Percentiles rank a stretch among this genome's conserved stretches.
Conservation (phyloP, 352 stramenopile species). For the Globisporangium takayamanum region DNA sequence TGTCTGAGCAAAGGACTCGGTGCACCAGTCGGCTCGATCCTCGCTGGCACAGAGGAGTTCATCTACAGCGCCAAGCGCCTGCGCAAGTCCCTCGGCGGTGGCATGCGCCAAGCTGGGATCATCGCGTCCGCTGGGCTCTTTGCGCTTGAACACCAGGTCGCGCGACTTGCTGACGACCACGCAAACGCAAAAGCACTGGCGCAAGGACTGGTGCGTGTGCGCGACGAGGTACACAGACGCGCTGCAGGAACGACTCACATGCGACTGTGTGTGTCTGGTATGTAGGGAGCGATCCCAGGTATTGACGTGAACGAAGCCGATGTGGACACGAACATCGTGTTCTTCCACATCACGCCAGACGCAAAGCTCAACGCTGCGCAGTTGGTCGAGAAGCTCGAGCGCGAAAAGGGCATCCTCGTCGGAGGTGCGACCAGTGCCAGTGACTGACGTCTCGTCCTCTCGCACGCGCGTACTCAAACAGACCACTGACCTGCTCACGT, state of each 20-base stretch:
- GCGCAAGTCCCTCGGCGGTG: constrained; percentile 95
- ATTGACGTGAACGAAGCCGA: constrained; percentile 50
- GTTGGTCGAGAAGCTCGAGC: constrained; percentile 50
- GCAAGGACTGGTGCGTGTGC: constrained; percentile 32
- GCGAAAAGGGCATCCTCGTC: constrained; percentile 66
- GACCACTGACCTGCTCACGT: neutral
- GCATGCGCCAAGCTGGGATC: constrained; percentile 95
- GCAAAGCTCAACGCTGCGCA: constrained; percentile 50
- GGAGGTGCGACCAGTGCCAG: constrained; percentile 18
- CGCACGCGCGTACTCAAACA: neutral
- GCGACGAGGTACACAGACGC: neutral
- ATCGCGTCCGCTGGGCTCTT: constrained; percentile 91
- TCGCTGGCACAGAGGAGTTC: constrained; percentile 88
- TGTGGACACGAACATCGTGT: constrained; percentile 90
- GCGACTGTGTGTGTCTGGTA: neutral
- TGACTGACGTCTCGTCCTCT: neutral
- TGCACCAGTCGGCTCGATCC: constrained; percentile 91
- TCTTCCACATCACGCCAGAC: constrained; percentile 52
- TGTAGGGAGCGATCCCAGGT: constrained; percentile 42
- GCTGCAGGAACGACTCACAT: neutral
- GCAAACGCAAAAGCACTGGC: constrained; percentile 68
- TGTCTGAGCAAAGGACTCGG: constrained; percentile 96
- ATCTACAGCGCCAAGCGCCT: constrained; percentile 86
- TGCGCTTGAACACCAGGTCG: constrained; percentile 86
- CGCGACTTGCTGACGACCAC: constrained; percentile 80